Evolutionary conservation across 1,139 yeast species (phyloP), one percentile per base, ranked within the genome.

Genomic region (Diutina pseudorugosa): DNA sequence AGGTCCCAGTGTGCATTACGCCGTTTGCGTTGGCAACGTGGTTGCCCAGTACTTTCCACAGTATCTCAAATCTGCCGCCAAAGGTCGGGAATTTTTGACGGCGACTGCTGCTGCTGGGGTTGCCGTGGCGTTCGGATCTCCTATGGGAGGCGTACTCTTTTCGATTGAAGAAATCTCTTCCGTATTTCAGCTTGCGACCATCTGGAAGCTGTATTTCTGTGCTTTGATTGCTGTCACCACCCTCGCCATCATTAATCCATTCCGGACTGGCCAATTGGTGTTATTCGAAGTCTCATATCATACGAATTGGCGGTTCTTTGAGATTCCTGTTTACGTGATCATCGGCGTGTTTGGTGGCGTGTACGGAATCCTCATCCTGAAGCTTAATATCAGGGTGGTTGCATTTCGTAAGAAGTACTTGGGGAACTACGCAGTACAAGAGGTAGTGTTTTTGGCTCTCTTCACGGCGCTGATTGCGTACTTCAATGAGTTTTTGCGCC

Each of bases 141-240:
- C 89, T 0, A 82, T 83, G 71, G 88, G 88, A 3, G 89, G 89
- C 1, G 88, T 82, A 6, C 64, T 82, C 40, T 82, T 83, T 59
- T 74, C 85, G 9, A 73, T 86, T 52, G 95, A 87, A 62, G 95
- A 87, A 60, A 86, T 87, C 43, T 76, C 89, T 0, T 73, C 84
- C 20, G 77, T 76, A 9, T 86, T 89, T 63, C 87, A 83, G 60
- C 69, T 90, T 30, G 76, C 86, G 11, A 86, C 96, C 1, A 77
- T 94, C 65, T 88, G 96, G 95, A 85, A 89, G 61, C 82, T 95
- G 1, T 94, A 91, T 64, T 91, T 89, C 61, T 91, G 97, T 61
- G 86, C 97, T 0, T 70, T 94, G 55, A 80, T 90, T 2, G 97
- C 97, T 0, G 94, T 93, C 0, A 79, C 89, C 0, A 84, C 91